A percentile compares a stretch with the other conserved stretches of the same genome.
Conservation (phyloP, 129 eudicot genomes). For the Heracleum sosnowskyi region DNA sequence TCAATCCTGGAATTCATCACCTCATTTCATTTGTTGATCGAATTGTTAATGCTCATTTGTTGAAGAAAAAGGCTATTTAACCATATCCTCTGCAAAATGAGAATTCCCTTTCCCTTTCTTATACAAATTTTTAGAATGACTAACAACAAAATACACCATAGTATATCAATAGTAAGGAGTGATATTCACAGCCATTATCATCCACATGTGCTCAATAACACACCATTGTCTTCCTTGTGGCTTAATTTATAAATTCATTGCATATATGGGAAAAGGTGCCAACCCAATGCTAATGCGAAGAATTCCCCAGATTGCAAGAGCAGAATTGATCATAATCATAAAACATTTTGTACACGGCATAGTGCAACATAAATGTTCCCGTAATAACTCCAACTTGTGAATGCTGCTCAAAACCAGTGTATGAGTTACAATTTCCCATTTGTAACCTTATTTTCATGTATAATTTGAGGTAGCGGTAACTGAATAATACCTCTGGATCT, state of each 20-base stretch:
- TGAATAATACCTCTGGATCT: background rate
- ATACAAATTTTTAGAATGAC: background rate
- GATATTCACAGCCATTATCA: background rate
- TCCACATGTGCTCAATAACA: background rate
- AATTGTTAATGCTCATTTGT: background rate
- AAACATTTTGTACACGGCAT: background rate
- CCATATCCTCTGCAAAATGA: background rate
- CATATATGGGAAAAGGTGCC: constrained; percentile 5
- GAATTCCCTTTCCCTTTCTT: background rate
- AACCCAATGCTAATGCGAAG: constrained; percentile 7
- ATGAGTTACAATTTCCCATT: background rate
- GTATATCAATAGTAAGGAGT: background rate
- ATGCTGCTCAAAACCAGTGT: background rate
- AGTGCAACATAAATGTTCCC: constrained; percentile 1
- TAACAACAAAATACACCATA: background rate
- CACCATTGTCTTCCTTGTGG: background rate
- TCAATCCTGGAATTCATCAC: background rate
- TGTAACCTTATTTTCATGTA: background rate
- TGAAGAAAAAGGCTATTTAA: background rate
- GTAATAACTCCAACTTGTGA: background rate
- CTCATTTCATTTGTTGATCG: background rate
- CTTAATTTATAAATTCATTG: background rate
- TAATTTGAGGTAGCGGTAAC: background rate
- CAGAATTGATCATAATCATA: background rate
- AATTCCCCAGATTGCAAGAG: constrained; percentile 8